Conservation (phyloP, 2,329 filamentous ascomycete genomes). For the Colletotrichum sidae region DNA sequence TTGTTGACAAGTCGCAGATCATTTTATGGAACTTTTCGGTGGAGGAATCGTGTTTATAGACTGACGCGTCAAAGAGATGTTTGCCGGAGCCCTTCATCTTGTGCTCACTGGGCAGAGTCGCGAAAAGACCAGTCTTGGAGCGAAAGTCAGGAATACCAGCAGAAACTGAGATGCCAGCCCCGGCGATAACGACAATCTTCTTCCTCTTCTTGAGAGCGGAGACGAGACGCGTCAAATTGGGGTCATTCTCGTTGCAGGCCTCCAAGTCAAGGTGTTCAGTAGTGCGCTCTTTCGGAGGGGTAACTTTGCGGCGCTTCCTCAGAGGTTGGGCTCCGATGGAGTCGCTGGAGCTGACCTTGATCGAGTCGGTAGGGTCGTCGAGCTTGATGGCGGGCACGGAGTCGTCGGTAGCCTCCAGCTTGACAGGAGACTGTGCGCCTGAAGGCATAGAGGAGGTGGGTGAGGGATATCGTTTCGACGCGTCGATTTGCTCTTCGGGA, state of each 20-base stretch:
- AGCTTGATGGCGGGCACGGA: conserved; percentile 44
- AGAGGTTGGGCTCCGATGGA: conserved; percentile 76
- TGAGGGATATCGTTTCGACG: conserved; percentile 62
- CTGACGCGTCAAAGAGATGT: conserved; percentile 95
- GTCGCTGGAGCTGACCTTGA: conserved; percentile 53
- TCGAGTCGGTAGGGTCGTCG: conserved; percentile 33
- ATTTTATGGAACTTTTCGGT: conserved; percentile 95
- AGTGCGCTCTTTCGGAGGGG: conserved; percentile 72
- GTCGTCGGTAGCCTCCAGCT: conserved; percentile 53
- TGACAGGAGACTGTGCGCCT: conserved; percentile 63
- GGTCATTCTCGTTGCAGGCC: conserved; percentile 56
- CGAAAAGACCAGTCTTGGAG: conserved; percentile 90
- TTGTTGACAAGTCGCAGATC: conserved; percentile 87
- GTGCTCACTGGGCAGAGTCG: conserved; percentile 84
- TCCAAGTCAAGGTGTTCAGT: conserved; percentile 85
- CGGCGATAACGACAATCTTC: conserved; percentile 96
- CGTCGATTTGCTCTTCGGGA: conserved; percentile 50
- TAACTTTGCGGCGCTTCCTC: conserved; percentile 79
- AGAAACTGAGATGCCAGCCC: conserved; percentile 95
- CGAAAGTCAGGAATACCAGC: conserved; percentile 98
- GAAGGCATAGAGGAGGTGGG: conserved; percentile 57
- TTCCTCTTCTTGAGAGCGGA: conserved; percentile 86
- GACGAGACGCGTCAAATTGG: conserved; percentile 76
- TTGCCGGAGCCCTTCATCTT: conserved; percentile 95
- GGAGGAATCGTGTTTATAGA: conserved; percentile 91